These are phyloP conservation scores for Aspergillus egyptiacus DNA, from an alignment of 495 filamentous ascomycete species.

Conservation along the genomic window DNA sequence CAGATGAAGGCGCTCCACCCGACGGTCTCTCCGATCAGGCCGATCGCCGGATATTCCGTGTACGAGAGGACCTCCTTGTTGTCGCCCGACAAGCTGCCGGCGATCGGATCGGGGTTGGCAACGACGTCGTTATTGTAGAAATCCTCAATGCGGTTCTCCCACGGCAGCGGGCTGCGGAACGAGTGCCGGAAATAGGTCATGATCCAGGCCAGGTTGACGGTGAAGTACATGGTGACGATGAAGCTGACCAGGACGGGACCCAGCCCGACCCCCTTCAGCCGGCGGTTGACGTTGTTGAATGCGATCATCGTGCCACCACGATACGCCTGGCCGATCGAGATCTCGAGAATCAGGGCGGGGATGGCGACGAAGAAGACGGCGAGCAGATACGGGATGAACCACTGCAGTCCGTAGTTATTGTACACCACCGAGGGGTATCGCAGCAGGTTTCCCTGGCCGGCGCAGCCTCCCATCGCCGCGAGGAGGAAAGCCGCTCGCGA, in stretches of 20 bases:
- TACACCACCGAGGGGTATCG: slow-evolving; percentile 26
- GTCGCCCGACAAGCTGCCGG: slow-evolving; percentile 19
- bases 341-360: slow-evolving; percentile 41
- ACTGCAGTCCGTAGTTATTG: slow-evolving; percentile 24
- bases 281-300: slow-evolving; percentile 33
- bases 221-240: slow-evolving; percentile 35
- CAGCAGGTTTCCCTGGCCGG: slow-evolving; percentile 24
- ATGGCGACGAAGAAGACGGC: slow-evolving; percentile 38
- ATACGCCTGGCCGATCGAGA: slow-evolving; percentile 37
- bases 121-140: slow-evolving; percentile 33
- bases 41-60: slow-evolving; percentile 19
- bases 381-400: slow-evolving; percentile 31
- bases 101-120: slow-evolving; percentile 22
- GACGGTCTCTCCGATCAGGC: slow-evolving; percentile 30
- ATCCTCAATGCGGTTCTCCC: slow-evolving; percentile 28
- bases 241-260: slow-evolving; percentile 30
- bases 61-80: slow-evolving; percentile 17
- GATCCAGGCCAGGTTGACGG: slow-evolving; percentile 36
- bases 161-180: slow-evolving; percentile 34
- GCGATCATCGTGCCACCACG: slow-evolving; percentile 34
- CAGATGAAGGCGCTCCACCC: slow-evolving; percentile 37
- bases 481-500: slow-evolving; percentile 22
- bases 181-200: slow-evolving; percentile 40
- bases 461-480: slow-evolving; percentile 25
- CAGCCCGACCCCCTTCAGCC: slow-evolving; percentile 33